These are phyloP conservation scores for Physocladia obscura DNA, from an alignment of 192 early-diverging fungal genomes.

Conservation along the genomic window DNA sequence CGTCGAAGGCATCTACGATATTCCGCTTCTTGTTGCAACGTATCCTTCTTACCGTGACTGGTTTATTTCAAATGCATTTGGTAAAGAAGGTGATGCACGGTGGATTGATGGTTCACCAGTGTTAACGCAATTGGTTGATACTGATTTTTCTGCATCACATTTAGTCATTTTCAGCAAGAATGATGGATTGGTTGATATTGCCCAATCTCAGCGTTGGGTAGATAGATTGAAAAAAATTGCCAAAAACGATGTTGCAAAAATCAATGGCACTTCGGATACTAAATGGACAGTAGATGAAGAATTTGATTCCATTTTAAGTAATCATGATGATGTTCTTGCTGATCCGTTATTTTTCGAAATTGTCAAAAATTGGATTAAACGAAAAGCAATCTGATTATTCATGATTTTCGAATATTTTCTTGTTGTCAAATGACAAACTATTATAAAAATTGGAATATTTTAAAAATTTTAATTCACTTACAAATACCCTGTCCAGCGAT, in stretches of 20 bases:
- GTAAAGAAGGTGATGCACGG: constrained; percentile 27
- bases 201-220: constrained; percentile 52
- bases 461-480: no score
- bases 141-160: constrained; percentile 30
- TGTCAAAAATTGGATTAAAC: not conserved
- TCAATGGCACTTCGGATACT: not conserved
- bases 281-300: not conserved
- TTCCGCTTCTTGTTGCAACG: constrained; percentile 57
- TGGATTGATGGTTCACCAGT: constrained; percentile 51
- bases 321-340: not conserved
- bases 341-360: not conserved
- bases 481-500: no score
- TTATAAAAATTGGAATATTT: no score
- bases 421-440: no score
- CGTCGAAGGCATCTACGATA: constrained; percentile 83
- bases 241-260: no score
- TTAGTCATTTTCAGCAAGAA: constrained; percentile 66
- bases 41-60: constrained; percentile 67
- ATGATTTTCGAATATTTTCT: no score
- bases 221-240: constrained; percentile 28
- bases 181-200: constrained; percentile 69
- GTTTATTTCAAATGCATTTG: constrained; percentile 76
- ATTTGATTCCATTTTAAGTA: not conserved
- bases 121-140: constrained; percentile 28
- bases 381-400: no score